phyloP scores from a whole-genome alignment of 108 stramenopile species.

The Cyclotella atomus region DNA sequence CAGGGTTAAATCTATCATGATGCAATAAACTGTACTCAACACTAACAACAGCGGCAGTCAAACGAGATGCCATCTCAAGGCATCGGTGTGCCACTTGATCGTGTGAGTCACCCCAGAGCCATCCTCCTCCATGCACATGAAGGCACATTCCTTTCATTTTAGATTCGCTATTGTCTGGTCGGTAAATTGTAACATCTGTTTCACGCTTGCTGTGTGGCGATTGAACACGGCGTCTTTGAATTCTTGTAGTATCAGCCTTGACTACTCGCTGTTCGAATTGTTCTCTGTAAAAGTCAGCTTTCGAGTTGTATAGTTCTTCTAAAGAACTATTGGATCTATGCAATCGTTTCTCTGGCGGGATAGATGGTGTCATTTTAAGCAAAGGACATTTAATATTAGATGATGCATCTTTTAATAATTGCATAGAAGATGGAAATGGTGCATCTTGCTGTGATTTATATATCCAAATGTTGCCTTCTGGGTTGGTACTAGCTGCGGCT shows the following conservation, averaged over 20 bases:
- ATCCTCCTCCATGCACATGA: constrained; percentile 51
- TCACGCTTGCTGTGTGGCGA: constrained; percentile 1
- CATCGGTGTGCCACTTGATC: constrained; percentile 54
- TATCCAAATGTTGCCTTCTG: constrained; percentile 40
- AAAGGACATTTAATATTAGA: constrained; percentile 22
- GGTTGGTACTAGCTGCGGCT: neutral
- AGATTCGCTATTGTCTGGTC: constrained; percentile 7
- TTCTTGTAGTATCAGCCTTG: constrained; percentile 9
- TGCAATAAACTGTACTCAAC: constrained; percentile 36
- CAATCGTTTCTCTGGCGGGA: constrained; percentile 17
- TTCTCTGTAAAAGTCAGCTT: constrained; percentile 38
- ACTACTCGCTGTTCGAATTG: constrained; percentile 34
- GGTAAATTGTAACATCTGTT: constrained; percentile 44
- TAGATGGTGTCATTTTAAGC: constrained; percentile 23
- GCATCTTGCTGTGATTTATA: constrained; percentile 22
- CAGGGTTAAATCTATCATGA: constrained; percentile 34
- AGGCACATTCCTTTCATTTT: constrained; percentile 40
- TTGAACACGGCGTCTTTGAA: constrained; percentile 10
- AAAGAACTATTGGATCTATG: constrained; percentile 6
- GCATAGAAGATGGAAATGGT: constrained; percentile 10
- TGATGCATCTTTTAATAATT: neutral
- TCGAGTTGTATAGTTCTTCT: constrained; percentile 12
- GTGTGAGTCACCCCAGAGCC: constrained; percentile 46
- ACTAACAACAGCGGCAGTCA: constrained; percentile 46
- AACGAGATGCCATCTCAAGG: constrained; percentile 38